phyloP scores from a whole-genome alignment of 371 early-diverging fungal genomes.

The Coemansia sp. region DNA sequence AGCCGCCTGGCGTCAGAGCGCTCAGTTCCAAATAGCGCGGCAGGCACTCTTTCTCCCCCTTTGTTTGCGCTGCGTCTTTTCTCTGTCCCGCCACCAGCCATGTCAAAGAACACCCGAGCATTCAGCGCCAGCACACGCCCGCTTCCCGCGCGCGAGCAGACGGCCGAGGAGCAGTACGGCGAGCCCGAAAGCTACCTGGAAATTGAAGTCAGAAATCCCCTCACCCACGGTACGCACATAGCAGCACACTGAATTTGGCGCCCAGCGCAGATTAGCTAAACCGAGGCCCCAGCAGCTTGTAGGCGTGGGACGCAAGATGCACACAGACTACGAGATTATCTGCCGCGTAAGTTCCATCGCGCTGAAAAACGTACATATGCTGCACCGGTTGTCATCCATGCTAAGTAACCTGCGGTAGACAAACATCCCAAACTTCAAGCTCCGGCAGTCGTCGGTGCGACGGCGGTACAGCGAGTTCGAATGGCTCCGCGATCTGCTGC shows the following conservation, averaged over 20 bases:
- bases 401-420: constrained; percentile 51
- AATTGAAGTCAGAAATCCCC: constrained; percentile 91
- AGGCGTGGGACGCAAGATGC: constrained; percentile 74
- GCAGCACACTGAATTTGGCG: neutral
- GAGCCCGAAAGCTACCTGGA: constrained; percentile 97
- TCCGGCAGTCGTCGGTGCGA: constrained; percentile 78
- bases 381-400: neutral
- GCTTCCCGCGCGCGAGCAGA: constrained; percentile 63
- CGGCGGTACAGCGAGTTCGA: constrained; percentile 97
- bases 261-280: neutral
- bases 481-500: constrained; percentile 93
- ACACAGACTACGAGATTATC: constrained; percentile 93
- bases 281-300: constrained; percentile 1
- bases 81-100: neutral
- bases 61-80: neutral
- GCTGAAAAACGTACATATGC: neutral
- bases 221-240: constrained; percentile 66
- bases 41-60: neutral
- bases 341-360: constrained; percentile 57
- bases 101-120: constrained; percentile 41
- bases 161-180: constrained; percentile 88
- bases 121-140: constrained; percentile 61
- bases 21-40: neutral
- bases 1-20: neutral
- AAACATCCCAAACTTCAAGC: constrained; percentile 96